Evolutionary conservation across 495 filamentous ascomycete species (phyloP).

Genomic region (Baudoinia panamericana): DNA sequence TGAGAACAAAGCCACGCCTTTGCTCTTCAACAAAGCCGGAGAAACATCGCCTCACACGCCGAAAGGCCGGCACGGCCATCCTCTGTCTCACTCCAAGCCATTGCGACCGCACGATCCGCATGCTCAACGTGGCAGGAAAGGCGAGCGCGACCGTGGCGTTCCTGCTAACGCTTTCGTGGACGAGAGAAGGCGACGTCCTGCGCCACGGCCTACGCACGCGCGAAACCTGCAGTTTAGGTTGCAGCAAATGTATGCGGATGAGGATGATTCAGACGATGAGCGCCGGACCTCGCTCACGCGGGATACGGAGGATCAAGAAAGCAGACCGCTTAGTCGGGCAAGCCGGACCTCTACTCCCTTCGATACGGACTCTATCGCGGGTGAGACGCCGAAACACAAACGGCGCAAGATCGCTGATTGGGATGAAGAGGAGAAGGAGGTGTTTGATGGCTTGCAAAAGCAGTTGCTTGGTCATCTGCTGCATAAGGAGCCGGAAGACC

Average conservation of each 20-base stretch:
- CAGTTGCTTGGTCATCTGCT: constrained; percentile 28
- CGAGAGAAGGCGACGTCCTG: constrained; percentile 48
- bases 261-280: constrained; percentile 46
- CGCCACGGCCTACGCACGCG: constrained; percentile 39
- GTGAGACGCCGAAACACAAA: constrained; percentile 23
- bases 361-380: constrained; percentile 38
- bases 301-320: constrained; percentile 74
- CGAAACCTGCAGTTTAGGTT: constrained; percentile 44
- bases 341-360: constrained; percentile 57
- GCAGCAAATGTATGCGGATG: constrained; percentile 27
- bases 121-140: constrained; percentile 17
- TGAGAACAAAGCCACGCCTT: constrained; percentile 33
- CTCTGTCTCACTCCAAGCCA: constrained; percentile 42
- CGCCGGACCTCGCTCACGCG: constrained; percentile 40
- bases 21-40: constrained; percentile 37
- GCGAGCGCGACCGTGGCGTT: constrained; percentile 33
- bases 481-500: constrained; percentile 33
- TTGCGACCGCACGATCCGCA: constrained; percentile 39
- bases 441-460: constrained; percentile 25
- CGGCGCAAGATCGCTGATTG: constrained; percentile 23
- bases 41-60: constrained; percentile 52
- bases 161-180: constrained; percentile 66
- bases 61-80: constrained; percentile 48
- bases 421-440: constrained; percentile 31
- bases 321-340: constrained; percentile 64